These are phyloP conservation scores for Neoascochyta sp. DNA, from an alignment of 2,329 filamentous ascomycete species.

Conservation along the genomic window DNA sequence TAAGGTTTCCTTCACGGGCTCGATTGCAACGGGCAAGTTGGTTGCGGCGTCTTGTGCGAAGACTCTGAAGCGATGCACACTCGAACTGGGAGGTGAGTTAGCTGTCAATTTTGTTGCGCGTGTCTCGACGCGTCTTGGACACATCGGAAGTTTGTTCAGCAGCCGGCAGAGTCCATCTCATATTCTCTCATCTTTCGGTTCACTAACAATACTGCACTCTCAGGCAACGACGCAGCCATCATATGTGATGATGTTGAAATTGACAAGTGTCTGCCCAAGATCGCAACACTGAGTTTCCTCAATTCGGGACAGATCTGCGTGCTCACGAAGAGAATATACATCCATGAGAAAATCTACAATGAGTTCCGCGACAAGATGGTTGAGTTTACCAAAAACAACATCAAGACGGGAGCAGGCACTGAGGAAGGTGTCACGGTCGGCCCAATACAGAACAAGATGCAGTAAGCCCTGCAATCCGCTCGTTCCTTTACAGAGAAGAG, in stretches of 20 bases:
- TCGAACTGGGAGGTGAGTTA: slow-evolving; percentile 63
- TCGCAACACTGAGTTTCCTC: slow-evolving; percentile 46
- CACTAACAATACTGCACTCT: no score
- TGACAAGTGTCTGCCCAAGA: slow-evolving; percentile 39
- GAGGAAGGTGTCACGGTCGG: slow-evolving; percentile 25
- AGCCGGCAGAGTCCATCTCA: no score
- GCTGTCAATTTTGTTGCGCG: no score
- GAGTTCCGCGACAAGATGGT: slow-evolving; percentile 39
- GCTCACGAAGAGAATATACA: slow-evolving; percentile 30
- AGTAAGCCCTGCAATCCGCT: slow-evolving; percentile 6
- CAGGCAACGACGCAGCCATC: slow-evolving; percentile 60
- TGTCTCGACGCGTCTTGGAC: no score
- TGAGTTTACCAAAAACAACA: slow-evolving; percentile 42
- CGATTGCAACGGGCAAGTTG: slow-evolving; percentile 56
- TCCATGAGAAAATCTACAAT: slow-evolving; percentile 35
- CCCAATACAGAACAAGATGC: slow-evolving; percentile 26
- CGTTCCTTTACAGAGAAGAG: background rate
- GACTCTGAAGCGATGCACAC: slow-evolving; percentile 57
- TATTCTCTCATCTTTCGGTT: no score
- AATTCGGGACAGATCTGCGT: slow-evolving; percentile 53
- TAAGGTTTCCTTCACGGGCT: slow-evolving; percentile 64
- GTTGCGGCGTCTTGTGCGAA: slow-evolving; percentile 54
- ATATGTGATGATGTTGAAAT: slow-evolving; percentile 53
- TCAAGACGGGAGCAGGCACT: slow-evolving; percentile 34
- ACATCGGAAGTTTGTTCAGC: no score